phyloP scores from a whole-genome alignment of 148 eudicot genomes.

The Cornus controversa region DNA sequence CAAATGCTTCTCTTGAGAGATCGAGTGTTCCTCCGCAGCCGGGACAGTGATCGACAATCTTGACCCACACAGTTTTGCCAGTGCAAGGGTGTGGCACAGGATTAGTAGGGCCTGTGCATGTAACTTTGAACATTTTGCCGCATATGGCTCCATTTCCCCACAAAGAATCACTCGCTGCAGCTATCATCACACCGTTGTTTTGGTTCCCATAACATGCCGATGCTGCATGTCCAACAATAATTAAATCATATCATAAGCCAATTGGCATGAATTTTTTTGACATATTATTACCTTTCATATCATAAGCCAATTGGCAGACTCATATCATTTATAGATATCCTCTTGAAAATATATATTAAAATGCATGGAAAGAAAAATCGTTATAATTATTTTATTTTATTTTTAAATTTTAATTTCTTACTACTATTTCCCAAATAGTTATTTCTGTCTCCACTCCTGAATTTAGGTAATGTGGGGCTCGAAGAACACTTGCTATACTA shows the following conservation, averaged over 20 bases:
- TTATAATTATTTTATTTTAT: too few relatives aligned
- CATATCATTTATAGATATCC: too few relatives aligned
- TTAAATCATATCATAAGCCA: neutral
- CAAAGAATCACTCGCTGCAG: slow-evolving; percentile 42
- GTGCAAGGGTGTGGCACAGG: slow-evolving; percentile 51
- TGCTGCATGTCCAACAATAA: slow-evolving; percentile 4
- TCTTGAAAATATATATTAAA: too few relatives aligned
- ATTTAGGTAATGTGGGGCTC: too few relatives aligned
- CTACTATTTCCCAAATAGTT: too few relatives aligned
- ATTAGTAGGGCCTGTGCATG: slow-evolving; percentile 45
- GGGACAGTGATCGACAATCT: slow-evolving; percentile 50
- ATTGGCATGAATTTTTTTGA: too few relatives aligned
- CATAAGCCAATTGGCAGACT: too few relatives aligned
- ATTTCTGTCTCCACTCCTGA: too few relatives aligned
- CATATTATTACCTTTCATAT: too few relatives aligned
- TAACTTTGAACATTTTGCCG: slow-evolving; percentile 33
- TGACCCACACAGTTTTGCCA: slow-evolving; percentile 27
- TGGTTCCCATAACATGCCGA: slow-evolving; percentile 27
- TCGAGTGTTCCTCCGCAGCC: slow-evolving; percentile 33
- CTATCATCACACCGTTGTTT: slow-evolving; percentile 37
- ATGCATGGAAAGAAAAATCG: too few relatives aligned
- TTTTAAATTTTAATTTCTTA: too few relatives aligned
- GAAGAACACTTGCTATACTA: too few relatives aligned
- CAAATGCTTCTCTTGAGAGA: slow-evolving; percentile 33
- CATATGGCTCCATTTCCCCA: slow-evolving; percentile 47